Percentiles rank a stretch among this genome's conserved stretches.
phyloP scores from a whole-genome alignment of 768 basidiomycete genomes.

The Cyclocybe cylindracea region DNA sequence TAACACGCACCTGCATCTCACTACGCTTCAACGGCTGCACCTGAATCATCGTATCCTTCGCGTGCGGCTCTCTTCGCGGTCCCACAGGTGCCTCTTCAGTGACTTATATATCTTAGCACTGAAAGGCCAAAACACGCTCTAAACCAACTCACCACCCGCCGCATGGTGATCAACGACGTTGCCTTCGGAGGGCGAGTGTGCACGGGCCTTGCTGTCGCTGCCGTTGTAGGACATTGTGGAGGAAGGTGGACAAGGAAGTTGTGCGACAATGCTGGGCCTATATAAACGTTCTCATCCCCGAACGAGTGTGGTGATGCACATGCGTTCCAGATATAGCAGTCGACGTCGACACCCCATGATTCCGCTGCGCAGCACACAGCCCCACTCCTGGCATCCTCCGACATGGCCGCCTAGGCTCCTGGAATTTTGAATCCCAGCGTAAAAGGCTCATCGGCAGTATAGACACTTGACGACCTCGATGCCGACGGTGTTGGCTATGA shows the following conservation, averaged over 20 bases:
- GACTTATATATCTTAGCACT: conserved; percentile 38
- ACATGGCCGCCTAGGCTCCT: no score
- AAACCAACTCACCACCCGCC: conserved; percentile 51
- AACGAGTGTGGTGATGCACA: not conserved
- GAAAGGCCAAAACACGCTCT: not conserved
- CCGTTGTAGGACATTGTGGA: conserved; percentile 11
- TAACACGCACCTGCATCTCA: conserved; percentile 77
- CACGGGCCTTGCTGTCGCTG: conserved; percentile 20
- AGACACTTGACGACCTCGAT: no score
- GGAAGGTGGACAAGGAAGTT: conserved; percentile 1
- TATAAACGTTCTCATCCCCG: not conserved
- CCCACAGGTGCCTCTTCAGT: conserved; percentile 55
- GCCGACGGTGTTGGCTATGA: no score
- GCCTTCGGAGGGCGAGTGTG: conserved; percentile 24
- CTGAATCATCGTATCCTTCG: conserved; percentile 53
- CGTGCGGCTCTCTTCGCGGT: conserved; percentile 27
- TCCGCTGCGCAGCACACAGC: conserved; percentile 10
- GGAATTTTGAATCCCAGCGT: no score
- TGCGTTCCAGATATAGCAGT: not conserved
- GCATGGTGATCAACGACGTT: conserved; percentile 78
- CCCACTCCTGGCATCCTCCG: not conserved
- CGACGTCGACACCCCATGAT: not conserved
- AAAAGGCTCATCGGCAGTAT: no score
- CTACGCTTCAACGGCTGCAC: conserved; percentile 85
- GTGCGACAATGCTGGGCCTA: not conserved